Evolutionary conservation across 441 rosid species (phyloP), one percentile per base, ranked within the genome.

Genomic region (Gossypium gossypioides): DNA sequence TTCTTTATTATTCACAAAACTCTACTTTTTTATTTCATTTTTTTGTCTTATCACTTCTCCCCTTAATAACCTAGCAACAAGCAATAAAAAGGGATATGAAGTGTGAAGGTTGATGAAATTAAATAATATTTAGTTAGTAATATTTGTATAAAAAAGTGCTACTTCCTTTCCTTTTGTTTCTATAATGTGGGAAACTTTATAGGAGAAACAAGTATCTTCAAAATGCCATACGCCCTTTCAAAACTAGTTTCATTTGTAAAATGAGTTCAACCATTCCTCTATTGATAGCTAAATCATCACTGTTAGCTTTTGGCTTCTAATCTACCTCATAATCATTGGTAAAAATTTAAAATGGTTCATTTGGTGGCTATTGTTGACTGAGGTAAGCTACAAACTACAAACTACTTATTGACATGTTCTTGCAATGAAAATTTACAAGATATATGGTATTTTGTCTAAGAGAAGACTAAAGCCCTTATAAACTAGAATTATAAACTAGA

Each of bases 341-440:
- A 19, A 16, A 42, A 64, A 19, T 12, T 4, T 64, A 40, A 19
- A 2, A 21, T 8, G 18, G 6, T 42, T 46, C 13, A 34, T 62
- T 18, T 62, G 46, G 66, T 3, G 44, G 46, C 21, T 15, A 16
- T n/a, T 4, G 10, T 61, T 29, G 24, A 61, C 8, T 19, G 32
- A 64, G 51, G 69, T 27, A 62, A 61, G 37, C 51, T 40, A 40
- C 46, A 18, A 61, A 62, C 68, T 18, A 19, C 46, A 62, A 61
- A 62, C 68, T 18, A 19, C 15, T n/a, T 9, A 37, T 19, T 18
- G 6, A 7, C 6, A 16, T 13, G 63, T 25, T 58, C n/a, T 58
- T 24, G 37, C 16, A 12, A 64, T 24, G 4, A 10, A 42, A 63
- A 63, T 10, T 19, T 21, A 21, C 54, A 64, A 42, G 15, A 42